Base-by-base conservation (phyloP, 805 yeast genomes). In the Lipomyces oligophaga region DNA sequence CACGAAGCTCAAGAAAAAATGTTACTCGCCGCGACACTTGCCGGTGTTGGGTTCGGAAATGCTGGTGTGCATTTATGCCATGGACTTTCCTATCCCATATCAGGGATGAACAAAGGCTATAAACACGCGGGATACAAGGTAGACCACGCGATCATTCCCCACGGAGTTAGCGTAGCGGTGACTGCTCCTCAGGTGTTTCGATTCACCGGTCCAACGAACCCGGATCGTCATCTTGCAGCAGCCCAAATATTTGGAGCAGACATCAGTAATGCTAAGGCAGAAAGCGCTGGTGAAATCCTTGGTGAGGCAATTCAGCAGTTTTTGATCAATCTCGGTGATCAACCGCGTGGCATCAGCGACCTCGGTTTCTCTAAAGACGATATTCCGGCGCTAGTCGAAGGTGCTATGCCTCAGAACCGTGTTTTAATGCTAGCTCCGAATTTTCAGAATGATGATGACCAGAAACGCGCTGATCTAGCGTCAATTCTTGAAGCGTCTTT, bases 1-100 rank as follows among this genome's bases (percentile, higher is more conserved):
- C 49, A 39, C 33, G 71, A 63, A 45, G 75, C 74, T 18, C 72
- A 70, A 55, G 68, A 67, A 44, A 63, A 71, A 47, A 68, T 69
- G 67, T 62, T 72, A 32, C 60, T 70, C 24, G 75, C 73, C 3
- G 73, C 74, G 21, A 70, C 73, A 20, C 61, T 70, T 25, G 75
- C 74, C 5, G 75, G 74, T 16, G 65, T 71, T 44, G 74, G 75
- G 20, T 71, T 71, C 55, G 73, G 73, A 34, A 70, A 70, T 41
- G 74, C 75, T 19, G 69, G 75, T 41, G 69, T 71, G 47, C 69
- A 71, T 60, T 57, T 71, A 46, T 64, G 74, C 63, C 67, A 65
- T 56, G 69, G 75, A 49, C 57, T 72, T 42, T 65, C 74, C 40
- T 67, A 67, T 43, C 70, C 71, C 16, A 54, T 67, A 22, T 63